Evolutionary conservation across 345 rosid species (phyloP).

Genomic region (Trapa bicornis): DNA sequence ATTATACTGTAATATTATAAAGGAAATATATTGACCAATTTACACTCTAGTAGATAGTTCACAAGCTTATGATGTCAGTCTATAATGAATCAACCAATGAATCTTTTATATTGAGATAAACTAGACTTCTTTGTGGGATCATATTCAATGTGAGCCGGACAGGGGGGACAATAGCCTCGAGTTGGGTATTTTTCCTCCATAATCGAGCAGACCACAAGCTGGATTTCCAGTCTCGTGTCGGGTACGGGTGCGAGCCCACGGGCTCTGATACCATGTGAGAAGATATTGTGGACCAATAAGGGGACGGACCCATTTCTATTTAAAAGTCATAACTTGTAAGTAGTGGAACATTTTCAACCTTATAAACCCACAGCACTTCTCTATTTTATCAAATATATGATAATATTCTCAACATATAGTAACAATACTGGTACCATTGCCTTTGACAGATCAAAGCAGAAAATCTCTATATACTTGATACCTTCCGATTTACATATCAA

Average conservation of each 20-base stretch:
- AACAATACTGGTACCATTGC: background rate
- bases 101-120: background rate
- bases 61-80: background rate
- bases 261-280: no score
- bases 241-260: no score
- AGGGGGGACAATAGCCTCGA: background rate
- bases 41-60: background rate
- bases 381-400: no score
- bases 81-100: background rate
- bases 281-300: no score
- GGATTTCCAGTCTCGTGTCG: no score
- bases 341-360: no score
- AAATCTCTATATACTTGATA: background rate
- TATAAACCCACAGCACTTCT: no score
- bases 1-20: background rate
- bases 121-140: background rate
- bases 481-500: background rate
- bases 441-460: background rate
- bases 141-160: no score
- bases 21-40: background rate
- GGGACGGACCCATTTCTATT: no score
- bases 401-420: background rate
- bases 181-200: no score
- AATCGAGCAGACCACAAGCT: no score
- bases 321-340: no score